Base-by-base conservation (phyloP, 139 green algal genomes). In the Volvox africanus region DNA sequence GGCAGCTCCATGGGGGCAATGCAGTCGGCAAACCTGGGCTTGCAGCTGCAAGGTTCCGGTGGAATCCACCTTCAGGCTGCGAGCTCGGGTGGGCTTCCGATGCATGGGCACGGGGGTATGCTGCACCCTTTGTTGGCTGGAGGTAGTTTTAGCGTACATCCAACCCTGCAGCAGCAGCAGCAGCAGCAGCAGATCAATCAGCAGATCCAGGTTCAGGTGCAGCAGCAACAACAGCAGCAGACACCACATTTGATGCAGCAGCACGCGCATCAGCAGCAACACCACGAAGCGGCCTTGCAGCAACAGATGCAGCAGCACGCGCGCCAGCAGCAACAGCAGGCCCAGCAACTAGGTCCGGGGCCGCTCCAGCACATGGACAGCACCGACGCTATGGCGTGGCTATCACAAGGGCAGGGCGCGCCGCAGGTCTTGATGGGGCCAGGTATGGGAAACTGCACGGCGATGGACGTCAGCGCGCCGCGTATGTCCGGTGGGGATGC, bases 201-300 rank as follows among this genome's bases (percentile, higher is more conserved):
- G 32, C 93, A 89, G 77, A 82, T 90, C 77, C 87, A 85, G 61
- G 80, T 69, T 65, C 82, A 75, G n/a, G n/a, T n/a, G 76, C 35
- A 71, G 82, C 85, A 89, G 77, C 76, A 76, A 28, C 82, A 37
- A 30, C 67, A 36, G 37, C 67, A 37, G 6, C 36, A 91, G 30
- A 28, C 28, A n/a, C 30, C 18, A 61, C 16, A 24, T 19, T 24
- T 61, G 76, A 20, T 61, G 76, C 62, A 24, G 61, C 88, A 77
- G 28, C 84, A 68, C 0, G 37, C 30, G 37, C 55, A 44, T 35
- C 30, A 75, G 35, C 68, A 61, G 62, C 65, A 22, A 33, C 76
- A 75, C 32, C 83, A 84, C 28, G 75, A 80, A 61, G 75, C 1
- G 32, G 32, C 6, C 24, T 30, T 37, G 80, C 87, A 80, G 35